These are phyloP conservation scores for Trametes coccinea DNA, from an alignment of 768 basidiomycete genomes.

Conservation along the genomic window DNA sequence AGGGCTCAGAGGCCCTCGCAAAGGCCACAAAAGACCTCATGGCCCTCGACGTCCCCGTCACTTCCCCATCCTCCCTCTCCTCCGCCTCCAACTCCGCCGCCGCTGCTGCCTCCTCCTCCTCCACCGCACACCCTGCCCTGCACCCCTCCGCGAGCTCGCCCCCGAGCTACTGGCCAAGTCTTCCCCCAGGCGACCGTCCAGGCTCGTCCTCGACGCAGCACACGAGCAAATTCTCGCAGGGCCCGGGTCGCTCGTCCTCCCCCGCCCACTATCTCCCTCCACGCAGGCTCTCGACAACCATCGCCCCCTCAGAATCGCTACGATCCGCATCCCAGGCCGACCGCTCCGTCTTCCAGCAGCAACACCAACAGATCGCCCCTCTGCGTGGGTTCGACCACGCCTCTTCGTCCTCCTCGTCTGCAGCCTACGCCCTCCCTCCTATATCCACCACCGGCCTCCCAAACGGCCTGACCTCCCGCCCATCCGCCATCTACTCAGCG, in stretches of 20 bases:
- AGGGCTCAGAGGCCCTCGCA: slow-evolving; percentile 63
- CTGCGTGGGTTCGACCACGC: slow-evolving; percentile 3
- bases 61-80: not conserved
- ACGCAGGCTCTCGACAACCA: slow-evolving; percentile 6
- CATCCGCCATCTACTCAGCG: slow-evolving; percentile 8
- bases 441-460: slow-evolving; percentile 10
- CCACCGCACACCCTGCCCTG: slow-evolving; percentile 9
- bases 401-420: slow-evolving; percentile 9
- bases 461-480: not conserved
- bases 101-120: slow-evolving; percentile 14
- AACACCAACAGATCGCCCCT: slow-evolving; percentile 14
- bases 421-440: slow-evolving; percentile 15
- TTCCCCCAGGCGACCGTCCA: slow-evolving; percentile 4
- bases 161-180: slow-evolving; percentile 24
- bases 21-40: slow-evolving; percentile 86
- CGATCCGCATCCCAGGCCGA: slow-evolving; percentile 7
- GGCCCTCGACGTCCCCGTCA: slow-evolving; percentile 49
- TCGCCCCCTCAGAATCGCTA: slow-evolving; percentile 2
- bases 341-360: slow-evolving; percentile 7
- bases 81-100: slow-evolving; percentile 3
- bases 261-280: slow-evolving; percentile 9
- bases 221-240: not conserved
- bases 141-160: slow-evolving; percentile 17
- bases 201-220: not conserved
- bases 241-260: slow-evolving; percentile 10